These are phyloP conservation scores for Phyllosticta ampelicida DNA, from an alignment of 2,329 filamentous ascomycete genomes.

Conservation along the genomic window DNA sequence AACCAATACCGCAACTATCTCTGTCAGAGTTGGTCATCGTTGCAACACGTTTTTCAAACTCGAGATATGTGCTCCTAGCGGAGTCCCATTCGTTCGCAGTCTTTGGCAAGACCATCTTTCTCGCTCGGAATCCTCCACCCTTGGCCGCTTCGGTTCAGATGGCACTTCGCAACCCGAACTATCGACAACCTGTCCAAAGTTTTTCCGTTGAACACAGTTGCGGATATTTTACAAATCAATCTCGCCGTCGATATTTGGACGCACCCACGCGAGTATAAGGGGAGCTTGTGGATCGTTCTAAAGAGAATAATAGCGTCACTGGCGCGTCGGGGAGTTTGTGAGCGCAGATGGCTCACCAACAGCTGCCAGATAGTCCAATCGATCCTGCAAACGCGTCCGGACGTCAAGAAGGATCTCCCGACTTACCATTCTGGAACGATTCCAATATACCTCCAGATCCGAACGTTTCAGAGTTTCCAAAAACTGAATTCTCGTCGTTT, in stretches of 20 bases:
- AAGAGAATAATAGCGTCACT: neutral
- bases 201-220: neutral
- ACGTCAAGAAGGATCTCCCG: neutral
- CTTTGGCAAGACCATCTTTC: neutral
- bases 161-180: neutral
- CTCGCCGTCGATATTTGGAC: neutral
- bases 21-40: neutral
- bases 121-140: neutral
- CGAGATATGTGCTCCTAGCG: neutral
- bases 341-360: neutral
- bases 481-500: neutral
- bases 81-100: neutral
- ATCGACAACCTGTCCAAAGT: neutral
- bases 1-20: neutral
- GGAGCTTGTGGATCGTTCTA: neutral
- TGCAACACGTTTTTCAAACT: neutral
- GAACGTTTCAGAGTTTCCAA: neutral
- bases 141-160: neutral
- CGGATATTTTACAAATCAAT: neutral
- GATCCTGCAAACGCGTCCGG: neutral
- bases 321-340: neutral
- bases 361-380: neutral
- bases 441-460: neutral
- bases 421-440: neutral
- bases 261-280: neutral